A percentile compares a stretch with the other conserved stretches of the same genome.
These are phyloP conservation scores for Candida sojae DNA, from an alignment of 1,139 yeast genomes.

Conservation along the genomic window DNA sequence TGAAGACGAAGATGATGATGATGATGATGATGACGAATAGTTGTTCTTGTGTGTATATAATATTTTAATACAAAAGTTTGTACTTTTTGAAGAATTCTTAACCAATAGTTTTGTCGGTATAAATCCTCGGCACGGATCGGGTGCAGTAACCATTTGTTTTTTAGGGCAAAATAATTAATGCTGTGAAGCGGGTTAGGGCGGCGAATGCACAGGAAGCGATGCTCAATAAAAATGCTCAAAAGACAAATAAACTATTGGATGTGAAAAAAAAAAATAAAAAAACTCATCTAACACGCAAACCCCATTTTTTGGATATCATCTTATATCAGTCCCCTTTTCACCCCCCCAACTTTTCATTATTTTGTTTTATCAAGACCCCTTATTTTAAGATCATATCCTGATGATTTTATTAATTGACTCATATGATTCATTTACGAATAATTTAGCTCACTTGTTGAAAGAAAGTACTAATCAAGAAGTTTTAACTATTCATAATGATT, in stretches of 20 bases:
- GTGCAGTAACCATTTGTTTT: neutral
- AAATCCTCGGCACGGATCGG: neutral
- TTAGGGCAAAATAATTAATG: too few species aligned
- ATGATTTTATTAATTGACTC: constrained; percentile 83
- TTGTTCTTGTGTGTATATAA: neutral
- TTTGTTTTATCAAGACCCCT: neutral
- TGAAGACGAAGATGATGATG: constrained; percentile 22
- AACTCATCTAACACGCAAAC: neutral
- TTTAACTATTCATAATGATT: constrained; percentile 74
- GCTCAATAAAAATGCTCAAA: too few species aligned
- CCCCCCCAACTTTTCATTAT: neutral
- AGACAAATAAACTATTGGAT: too few species aligned
- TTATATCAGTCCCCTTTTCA: neutral
- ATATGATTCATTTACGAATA: constrained; percentile 91
- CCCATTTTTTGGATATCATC: too few species aligned
- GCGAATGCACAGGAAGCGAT: too few species aligned
- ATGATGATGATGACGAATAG: constrained; percentile 17
- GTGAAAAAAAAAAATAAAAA: neutral
- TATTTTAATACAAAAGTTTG: neutral
- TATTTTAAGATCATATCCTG: neutral
- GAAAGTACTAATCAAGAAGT: constrained; percentile 56
- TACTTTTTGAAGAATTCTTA: neutral
- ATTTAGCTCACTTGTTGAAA: constrained; percentile 67
- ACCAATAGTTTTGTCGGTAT: neutral
- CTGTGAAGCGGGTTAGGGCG: too few species aligned